Evolutionary conservation across 2,329 filamentous ascomycete genomes (phyloP).

Genomic region (Apiospora sp.): DNA sequence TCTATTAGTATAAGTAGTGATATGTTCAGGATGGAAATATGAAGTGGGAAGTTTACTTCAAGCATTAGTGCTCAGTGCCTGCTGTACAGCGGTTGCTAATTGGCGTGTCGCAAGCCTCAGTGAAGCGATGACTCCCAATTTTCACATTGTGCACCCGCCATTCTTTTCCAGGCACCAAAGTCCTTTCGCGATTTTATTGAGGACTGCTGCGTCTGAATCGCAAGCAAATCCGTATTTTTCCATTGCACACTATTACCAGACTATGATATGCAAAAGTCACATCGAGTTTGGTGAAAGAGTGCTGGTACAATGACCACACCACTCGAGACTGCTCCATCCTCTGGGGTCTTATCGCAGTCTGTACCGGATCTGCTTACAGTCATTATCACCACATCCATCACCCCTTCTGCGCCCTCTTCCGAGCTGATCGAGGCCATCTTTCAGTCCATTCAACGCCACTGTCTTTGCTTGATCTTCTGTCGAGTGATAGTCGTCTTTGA

Average conservation of each 20-base stretch:
- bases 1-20: too few relatives aligned
- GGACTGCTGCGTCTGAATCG: neutral
- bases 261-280: neutral
- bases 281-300: neutral
- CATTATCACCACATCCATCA: conserved; percentile 63
- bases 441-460: conserved; percentile 53
- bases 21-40: neutral
- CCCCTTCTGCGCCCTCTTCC: conserved; percentile 60
- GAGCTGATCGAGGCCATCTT: conserved; percentile 59
- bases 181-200: neutral
- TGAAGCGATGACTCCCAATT: neutral
- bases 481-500: conserved; percentile 61
- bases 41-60: neutral
- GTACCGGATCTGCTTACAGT: conserved; percentile 45
- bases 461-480: conserved; percentile 50
- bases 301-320: neutral
- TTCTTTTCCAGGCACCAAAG: neutral
- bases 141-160: neutral
- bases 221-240: neutral
- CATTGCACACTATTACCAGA: neutral
- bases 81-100: neutral
- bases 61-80: neutral
- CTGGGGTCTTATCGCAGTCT: neutral
- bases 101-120: neutral
- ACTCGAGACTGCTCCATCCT: neutral